These are phyloP conservation scores for Chaetomium strumarium DNA, from an alignment of 2,329 filamentous ascomycete species.

Conservation along the genomic window DNA sequence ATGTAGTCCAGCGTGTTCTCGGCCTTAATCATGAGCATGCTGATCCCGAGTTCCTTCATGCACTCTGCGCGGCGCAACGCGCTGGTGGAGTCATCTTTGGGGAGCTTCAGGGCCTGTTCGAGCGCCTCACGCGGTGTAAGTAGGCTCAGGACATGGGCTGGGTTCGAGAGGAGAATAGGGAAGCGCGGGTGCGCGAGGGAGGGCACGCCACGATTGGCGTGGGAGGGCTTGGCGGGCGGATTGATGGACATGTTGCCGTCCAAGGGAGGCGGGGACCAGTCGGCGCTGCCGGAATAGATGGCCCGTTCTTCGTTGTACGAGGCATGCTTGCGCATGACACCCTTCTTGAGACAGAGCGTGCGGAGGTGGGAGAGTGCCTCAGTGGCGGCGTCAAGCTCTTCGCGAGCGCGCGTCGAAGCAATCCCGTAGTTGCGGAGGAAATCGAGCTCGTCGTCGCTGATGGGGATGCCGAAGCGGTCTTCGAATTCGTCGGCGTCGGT, in stretches of 20 bases:
- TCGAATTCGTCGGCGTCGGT: slow-evolving; percentile 18
- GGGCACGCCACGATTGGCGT: not conserved
- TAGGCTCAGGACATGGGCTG: slow-evolving; percentile 40
- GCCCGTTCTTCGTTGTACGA: slow-evolving; percentile 35
- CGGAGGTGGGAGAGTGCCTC: slow-evolving; percentile 33
- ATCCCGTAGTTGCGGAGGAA: slow-evolving; percentile 40
- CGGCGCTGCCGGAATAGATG: slow-evolving; percentile 31
- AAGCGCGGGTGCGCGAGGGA: slow-evolving; percentile 37
- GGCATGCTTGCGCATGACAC: slow-evolving; percentile 39
- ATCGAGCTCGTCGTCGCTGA: slow-evolving; percentile 36
- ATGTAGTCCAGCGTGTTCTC: slow-evolving; percentile 42
- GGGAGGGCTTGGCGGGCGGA: slow-evolving; percentile 39
- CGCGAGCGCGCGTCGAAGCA: slow-evolving; percentile 31
- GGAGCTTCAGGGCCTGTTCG: slow-evolving; percentile 34
- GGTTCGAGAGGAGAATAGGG: slow-evolving; percentile 43
- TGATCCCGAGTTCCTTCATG: slow-evolving; percentile 45
- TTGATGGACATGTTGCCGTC: slow-evolving; percentile 39
- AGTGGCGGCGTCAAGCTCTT: slow-evolving; percentile 31
- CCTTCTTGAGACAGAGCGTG: slow-evolving; percentile 36
- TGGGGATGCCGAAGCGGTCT: slow-evolving; percentile 17
- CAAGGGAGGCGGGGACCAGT: slow-evolving; percentile 14
- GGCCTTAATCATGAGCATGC: slow-evolving; percentile 35
- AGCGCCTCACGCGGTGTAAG: slow-evolving; percentile 39
- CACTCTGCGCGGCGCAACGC: slow-evolving; percentile 34
- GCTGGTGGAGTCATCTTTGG: slow-evolving; percentile 32